A percentile compares a stretch with the other conserved stretches of the same genome.
phyloP scores from a whole-genome alignment of 352 stramenopile genomes.

The Aphanomyces invadans region DNA sequence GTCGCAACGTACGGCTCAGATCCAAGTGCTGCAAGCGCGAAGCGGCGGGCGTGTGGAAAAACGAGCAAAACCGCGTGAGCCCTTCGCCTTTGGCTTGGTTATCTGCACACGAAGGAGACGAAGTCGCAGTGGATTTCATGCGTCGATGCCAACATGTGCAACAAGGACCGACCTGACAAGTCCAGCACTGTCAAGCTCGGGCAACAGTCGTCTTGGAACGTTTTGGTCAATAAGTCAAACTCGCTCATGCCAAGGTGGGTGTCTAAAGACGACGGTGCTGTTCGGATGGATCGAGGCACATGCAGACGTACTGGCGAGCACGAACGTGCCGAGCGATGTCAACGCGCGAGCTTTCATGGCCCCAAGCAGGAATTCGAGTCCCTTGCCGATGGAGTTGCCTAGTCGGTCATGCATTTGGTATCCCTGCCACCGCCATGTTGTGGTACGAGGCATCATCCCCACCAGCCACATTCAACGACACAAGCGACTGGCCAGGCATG shows the following conservation, averaged over 20 bases:
- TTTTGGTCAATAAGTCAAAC: conserved; percentile 13
- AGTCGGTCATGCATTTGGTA: too few species aligned
- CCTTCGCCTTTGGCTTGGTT: conserved; percentile 17
- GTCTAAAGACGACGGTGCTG: conserved; percentile 2
- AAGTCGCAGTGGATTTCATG: too few species aligned
- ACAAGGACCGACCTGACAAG: conserved; percentile 2
- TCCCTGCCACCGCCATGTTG: too few species aligned
- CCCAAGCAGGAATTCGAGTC: neutral
- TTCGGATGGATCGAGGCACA: neutral
- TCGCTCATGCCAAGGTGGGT: conserved; percentile 3
- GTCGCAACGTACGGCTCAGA: conserved; percentile 8
- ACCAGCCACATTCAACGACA: conserved; percentile 3
- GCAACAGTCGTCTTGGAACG: conserved; percentile 4
- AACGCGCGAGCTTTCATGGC: conserved; percentile 2
- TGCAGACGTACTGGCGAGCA: conserved; percentile 3
- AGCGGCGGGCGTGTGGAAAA: conserved; percentile 10
- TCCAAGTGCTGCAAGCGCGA: conserved; percentile 10
- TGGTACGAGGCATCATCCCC: too few species aligned
- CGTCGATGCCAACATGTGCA: too few species aligned
- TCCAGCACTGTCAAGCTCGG: neutral
- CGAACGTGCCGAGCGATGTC: neutral
- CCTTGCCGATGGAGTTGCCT: conserved; percentile 15
- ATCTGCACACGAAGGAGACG: conserved; percentile 2
- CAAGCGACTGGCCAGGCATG: conserved; percentile 14
- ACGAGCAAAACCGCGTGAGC: conserved; percentile 10